A percentile compares a stretch with the other conserved stretches of the same genome.
Evolutionary conservation across 495 filamentous ascomycete species (phyloP).

Genomic region (Annulohypoxylon moriforme): DNA sequence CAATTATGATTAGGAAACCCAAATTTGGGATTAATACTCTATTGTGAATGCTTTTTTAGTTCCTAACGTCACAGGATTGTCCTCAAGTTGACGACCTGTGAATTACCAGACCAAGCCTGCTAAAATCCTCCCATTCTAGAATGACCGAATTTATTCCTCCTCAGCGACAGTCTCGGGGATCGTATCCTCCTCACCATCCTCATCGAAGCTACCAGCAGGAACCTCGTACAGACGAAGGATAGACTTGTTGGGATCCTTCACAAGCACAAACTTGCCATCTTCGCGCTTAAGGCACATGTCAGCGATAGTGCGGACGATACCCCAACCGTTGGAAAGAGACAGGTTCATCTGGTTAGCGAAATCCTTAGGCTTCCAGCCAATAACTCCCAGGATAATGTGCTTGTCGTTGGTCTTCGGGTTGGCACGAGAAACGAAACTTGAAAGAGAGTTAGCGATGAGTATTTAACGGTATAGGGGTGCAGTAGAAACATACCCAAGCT

Average conservation of each 20-base stretch:
- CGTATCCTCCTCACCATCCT: conserved; percentile 57
- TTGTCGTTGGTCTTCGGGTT: conserved; percentile 89
- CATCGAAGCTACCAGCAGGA: conserved; percentile 85
- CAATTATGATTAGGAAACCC: background rate
- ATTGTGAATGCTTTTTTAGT: conserved; percentile 1
- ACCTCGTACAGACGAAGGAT: conserved; percentile 93
- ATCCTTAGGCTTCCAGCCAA: conserved; percentile 96
- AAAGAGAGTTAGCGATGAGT: conserved; percentile 39
- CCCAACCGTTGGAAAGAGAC: conserved; percentile 96
- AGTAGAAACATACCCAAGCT: conserved; percentile 77
- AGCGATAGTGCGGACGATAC: conserved; percentile 95
- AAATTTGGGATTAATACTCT: background rate
- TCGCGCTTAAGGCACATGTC: conserved; percentile 84
- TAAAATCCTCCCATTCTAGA: background rate
- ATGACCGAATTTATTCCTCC: conserved; percentile 44
- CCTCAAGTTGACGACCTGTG: background rate
- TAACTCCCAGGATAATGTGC: conserved; percentile 94
- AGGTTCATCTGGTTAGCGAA: conserved; percentile 98
- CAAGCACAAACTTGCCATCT: conserved; percentile 77
- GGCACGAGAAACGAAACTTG: conserved; percentile 89
- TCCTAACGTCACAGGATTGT: background rate
- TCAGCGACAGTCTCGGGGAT: conserved; percentile 47
- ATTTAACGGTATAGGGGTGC: background rate
- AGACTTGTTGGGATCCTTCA: conserved; percentile 95
- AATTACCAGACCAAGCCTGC: conserved; percentile 2